Evolutionary conservation across 23 red algal species (phyloP), one percentile per base, ranked within the genome.

Genomic region (Chondrus crispus): DNA sequence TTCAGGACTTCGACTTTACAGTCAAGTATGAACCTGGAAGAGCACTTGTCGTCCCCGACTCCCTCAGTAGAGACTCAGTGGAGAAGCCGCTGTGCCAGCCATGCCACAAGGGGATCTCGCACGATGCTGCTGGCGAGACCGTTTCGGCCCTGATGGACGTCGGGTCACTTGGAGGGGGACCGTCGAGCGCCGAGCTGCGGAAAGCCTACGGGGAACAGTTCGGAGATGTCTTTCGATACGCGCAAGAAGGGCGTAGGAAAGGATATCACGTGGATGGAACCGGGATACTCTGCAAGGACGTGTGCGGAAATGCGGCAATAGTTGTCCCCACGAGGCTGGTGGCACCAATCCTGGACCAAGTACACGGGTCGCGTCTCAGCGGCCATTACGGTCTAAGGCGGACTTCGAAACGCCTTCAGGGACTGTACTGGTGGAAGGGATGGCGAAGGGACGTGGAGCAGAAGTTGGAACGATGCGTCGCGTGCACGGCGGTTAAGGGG

Each of bases 61-160:
- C 66, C 28, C 28, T 72, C 12, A 72, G 35, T 38, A 54, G 66
- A 30, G 66, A 72, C 66, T 12, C 66, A 11, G 66, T 72, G 14
- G 28, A 11, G 28, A 72, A 72, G 14, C 66, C 66, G 28, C 35
- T 72, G 14, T 76, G 71, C 6, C 71, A 76, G 43, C 28, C 5
- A 38, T 76, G 71, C 71, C 43, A 76, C 71, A 38, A 38, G 71
- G n/a, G n/a, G n/a, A n/a, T n/a, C n/a, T 38, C 71, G 71, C 39
- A 40, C 4, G 39, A 5, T 4, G 14, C 24, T n/a, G 35, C 24
- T 18, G 35, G 16, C 24, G 58, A 64, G 35, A 30, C 58, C 7
- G 58, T 64, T n/a, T 64, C 24, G 26, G 58, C 58, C 35, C 26
- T 64, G 14, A 18, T 32, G 7, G 16, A 64, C 7, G 35, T 64